Percentiles rank a stretch among this genome's conserved stretches.
Conservation (phyloP, 345 rosid genomes). For the Schrenkiella parvula region DNA sequence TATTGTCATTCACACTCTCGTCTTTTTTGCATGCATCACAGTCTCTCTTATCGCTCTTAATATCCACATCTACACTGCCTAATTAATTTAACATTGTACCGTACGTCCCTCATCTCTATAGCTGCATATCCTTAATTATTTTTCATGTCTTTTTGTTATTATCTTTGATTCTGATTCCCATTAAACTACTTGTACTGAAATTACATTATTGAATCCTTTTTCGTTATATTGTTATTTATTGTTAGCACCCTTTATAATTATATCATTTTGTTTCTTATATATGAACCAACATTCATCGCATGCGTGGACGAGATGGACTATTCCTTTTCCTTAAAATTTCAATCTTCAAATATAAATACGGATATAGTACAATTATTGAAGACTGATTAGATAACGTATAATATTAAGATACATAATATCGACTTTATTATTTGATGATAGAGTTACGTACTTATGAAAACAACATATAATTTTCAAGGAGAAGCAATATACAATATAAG, state of each 20-base stretch:
- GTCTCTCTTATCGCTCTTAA: slow-evolving; percentile 47
- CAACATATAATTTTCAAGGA: not conserved
- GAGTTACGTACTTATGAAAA: not conserved
- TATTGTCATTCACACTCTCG: slow-evolving; percentile 43
- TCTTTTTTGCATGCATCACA: slow-evolving; percentile 38
- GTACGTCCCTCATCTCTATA: not conserved
- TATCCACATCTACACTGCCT: slow-evolving; percentile 44
- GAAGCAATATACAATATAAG: not conserved
- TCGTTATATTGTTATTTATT: not conserved
- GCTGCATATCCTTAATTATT: not conserved
- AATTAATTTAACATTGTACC: not conserved
- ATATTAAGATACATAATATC: not conserved
- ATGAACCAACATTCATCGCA: not conserved
- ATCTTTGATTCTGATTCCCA: not conserved
- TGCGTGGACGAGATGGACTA: not conserved
- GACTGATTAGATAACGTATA: too few relatives aligned
- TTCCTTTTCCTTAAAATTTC: not conserved
- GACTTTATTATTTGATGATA: not conserved
- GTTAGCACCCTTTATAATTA: not conserved
- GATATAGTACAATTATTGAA: not conserved
- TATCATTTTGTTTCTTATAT: not conserved
- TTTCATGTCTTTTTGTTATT: not conserved
- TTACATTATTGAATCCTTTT: not conserved
- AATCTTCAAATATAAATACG: too few relatives aligned
- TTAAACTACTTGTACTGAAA: not conserved